A percentile compares a stretch with the other conserved stretches of the same genome.
These are phyloP conservation scores for Aspergillus thermomutatus DNA, from an alignment of 2,329 filamentous ascomycete genomes.

Conservation along the genomic window DNA sequence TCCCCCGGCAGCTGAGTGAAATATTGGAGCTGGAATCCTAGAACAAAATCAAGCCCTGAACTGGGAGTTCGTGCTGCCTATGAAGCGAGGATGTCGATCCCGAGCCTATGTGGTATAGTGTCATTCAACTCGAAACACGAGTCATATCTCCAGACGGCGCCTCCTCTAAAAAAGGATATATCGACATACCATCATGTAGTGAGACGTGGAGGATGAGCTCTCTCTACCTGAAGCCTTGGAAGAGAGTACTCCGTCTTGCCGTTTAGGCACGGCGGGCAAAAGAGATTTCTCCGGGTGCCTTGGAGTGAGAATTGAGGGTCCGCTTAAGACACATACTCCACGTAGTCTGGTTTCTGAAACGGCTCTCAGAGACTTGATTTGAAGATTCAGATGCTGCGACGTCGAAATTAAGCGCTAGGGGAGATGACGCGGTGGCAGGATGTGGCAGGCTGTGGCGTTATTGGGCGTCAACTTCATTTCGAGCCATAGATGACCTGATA, in stretches of 20 bases:
- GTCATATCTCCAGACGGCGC: background rate
- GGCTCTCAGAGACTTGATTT: background rate
- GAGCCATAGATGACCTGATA: constrained; percentile 9
- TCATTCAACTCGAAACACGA: background rate
- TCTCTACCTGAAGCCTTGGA: background rate
- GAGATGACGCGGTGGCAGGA: constrained; percentile 11
- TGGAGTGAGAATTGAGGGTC: background rate
- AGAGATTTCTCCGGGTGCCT: background rate
- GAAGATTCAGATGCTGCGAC: background rate
- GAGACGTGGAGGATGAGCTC: background rate
- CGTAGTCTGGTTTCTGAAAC: background rate
- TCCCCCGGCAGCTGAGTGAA: background rate
- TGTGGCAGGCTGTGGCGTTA: constrained; percentile 8
- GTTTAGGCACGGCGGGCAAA: background rate
- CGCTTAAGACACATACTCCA: background rate
- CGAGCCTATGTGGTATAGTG: background rate
- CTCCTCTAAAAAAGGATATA: background rate
- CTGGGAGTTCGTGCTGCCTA: background rate
- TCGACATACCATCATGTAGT: background rate
- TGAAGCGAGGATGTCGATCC: background rate
- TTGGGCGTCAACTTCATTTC: constrained; percentile 10
- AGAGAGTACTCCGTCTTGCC: background rate
- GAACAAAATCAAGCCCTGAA: background rate
- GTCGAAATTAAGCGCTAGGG: constrained; percentile 2
- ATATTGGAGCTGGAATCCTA: background rate